Evolutionary conservation across 192 early-diverging fungal genomes (phyloP), one percentile per base, ranked within the genome.

Genomic region (Coemansia sp.): DNA sequence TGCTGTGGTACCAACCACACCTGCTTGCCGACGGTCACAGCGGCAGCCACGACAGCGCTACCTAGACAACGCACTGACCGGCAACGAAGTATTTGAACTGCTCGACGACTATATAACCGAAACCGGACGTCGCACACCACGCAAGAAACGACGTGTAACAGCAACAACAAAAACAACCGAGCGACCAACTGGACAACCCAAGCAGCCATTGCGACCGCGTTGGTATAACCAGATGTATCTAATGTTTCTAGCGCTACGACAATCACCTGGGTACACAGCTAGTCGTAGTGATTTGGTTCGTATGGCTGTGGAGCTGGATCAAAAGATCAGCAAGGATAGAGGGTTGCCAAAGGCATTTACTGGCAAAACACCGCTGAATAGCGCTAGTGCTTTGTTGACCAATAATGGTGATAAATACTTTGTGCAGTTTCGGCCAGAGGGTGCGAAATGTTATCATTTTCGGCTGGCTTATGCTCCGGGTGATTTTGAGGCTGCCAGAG

Each of bases 211-310:
- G 9, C 58, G 68, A 48, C 91, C 91, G 15, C 72, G 91, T n/a
- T 95, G 93, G 93, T 89, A 91, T 29, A 95, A 82, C 36, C 92
- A 94, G 52, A 84, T 85, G 22, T 93, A 91, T 58, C 65, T 95
- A 53, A 72, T 95, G 63, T 88, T 89, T 50, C 51, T 94, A 53
- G 87, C 89, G 5, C 67, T 95, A 17, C 73, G 87, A 6, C 80
- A 90, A 20, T 78, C 78, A 46, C 80, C 90, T 11, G 74, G 79
- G 14, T 58, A 81, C 24, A 86, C 81, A 3, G 68, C 91, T 20
- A 78, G 89, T 7, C 74, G 93, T 17, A 83, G 77, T 23, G 82
- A 87, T 19, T 58, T 95, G 19, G 89, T 95, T 15, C 70, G 77
- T 23, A 78, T 70, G 15, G 90, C 89, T 3, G 71, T 95, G 14